phyloP scores from a whole-genome alignment of 1,139 yeast species.

The Ogataea hybrid region DNA sequence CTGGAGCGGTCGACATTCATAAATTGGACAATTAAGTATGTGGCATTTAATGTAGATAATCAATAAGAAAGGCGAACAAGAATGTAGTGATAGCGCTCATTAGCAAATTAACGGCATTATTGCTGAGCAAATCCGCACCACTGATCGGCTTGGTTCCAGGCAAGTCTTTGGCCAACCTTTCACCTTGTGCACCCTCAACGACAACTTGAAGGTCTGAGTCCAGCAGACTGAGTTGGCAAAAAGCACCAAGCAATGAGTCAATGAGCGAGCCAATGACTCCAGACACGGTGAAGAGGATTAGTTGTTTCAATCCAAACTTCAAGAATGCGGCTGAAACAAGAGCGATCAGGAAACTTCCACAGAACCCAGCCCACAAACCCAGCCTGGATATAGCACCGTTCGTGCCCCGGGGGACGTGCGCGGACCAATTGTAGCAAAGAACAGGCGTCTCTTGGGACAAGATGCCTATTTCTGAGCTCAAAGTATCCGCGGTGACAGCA shows the following conservation, averaged over 20 bases:
- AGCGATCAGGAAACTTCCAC: conserved; percentile 40
- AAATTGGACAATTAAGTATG: background rate
- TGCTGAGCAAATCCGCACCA: background rate
- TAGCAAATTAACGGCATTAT: background rate
- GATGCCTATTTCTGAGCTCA: conserved; percentile 50
- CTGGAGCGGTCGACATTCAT: conserved; percentile 29
- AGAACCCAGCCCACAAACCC: conserved; percentile 39
- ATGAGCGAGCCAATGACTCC: conserved; percentile 43
- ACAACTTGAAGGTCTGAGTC: conserved; percentile 19
- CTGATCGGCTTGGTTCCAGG: background rate
- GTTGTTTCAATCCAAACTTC: background rate
- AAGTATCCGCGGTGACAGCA: conserved; percentile 48
- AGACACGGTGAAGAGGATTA: conserved; percentile 33
- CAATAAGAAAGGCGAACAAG: background rate
- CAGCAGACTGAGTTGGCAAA: conserved; percentile 37
- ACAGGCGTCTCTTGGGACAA: conserved; percentile 38
- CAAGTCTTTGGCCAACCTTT: background rate
- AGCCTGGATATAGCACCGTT: conserved; percentile 45
- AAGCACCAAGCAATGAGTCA: conserved; percentile 46
- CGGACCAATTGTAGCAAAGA: conserved; percentile 39
- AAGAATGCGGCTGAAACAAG: conserved; percentile 27
- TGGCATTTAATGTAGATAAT: background rate
- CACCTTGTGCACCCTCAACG: background rate
- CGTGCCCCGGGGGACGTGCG: conserved; percentile 46
- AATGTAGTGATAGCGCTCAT: background rate